Evolutionary conservation across 1,284 basidiomycete species (phyloP), one percentile per base, ranked within the genome.

Genomic region (Cryptococcus sp.): DNA sequence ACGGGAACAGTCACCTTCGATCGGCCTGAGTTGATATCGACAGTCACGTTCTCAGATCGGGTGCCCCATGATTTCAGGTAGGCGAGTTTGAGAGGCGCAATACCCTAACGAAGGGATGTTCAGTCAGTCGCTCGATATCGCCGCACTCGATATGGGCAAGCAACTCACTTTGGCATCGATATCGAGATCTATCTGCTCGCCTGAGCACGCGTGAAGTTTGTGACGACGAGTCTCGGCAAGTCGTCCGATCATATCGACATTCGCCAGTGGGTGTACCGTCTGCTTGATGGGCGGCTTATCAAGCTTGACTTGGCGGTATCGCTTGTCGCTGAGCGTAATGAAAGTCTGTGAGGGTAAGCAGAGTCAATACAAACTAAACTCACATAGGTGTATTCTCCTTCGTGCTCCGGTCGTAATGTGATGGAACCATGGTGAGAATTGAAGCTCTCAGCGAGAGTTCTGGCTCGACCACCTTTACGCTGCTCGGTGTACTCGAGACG

Each of bases 381-480:
- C 48, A 73, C 72, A 66, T 96, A 97, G 17, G 86, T 86, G 75
- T 96, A 97, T 64, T 89, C 87, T 10, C 95, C 95, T 63, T 92
- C 76, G 10, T 71, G 60, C 47, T 93, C 88, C 0, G 94, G 94
- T 69, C 93, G 88, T 47, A 97, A 81, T 7, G 87, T 88, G 62
- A 98, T 81, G 73, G 95, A 90, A 50, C 89, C 91, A 22, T 91
- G 85, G 19, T 90, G 88, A 27, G 82, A 83, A 3, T 85, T 70
- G 75, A 93, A 90, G 1, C 82, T 83, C 42, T 73, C 69, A 13
- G 70, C 66, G 35, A 82, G 80, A 35, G 83, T 80, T 66, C 87
- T 81, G 6, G 85, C 77, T 5, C 82, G 78, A 67, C 88, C 85
- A 27, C 86, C 83, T 75, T 91, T 85, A 52, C 87, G 84, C 73